Conservation (phyloP, 179 eudicot genomes). For the Pouteria campechiana region DNA sequence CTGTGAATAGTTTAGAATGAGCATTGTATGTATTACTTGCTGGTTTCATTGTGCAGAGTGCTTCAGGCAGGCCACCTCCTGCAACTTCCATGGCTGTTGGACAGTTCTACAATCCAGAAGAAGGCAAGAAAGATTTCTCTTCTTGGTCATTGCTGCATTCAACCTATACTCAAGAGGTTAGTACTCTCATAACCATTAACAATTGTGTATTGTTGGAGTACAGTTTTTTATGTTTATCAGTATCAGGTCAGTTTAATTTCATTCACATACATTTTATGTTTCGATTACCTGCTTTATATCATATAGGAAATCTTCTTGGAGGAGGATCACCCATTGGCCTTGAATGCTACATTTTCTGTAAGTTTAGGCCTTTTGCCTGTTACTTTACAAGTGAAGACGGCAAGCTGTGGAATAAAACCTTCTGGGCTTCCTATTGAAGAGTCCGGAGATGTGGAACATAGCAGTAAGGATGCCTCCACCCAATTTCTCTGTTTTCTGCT, state of each 20-base stretch:
- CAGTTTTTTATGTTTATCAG: too few relatives aligned
- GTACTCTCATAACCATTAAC: constrained; percentile 7
- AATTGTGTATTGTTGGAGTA: too few relatives aligned
- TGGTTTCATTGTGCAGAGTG: constrained; percentile 50
- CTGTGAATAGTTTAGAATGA: too few relatives aligned
- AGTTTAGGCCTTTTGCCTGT: constrained; percentile 90
- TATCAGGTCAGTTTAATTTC: too few relatives aligned
- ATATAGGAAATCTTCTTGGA: constrained; percentile 51
- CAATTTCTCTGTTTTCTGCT: neutral
- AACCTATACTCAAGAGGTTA: constrained; percentile 45
- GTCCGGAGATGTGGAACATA: constrained; percentile 54
- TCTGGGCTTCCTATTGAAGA: constrained; percentile 60
- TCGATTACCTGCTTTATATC: constrained; percentile 7
- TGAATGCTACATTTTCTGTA: constrained; percentile 55
- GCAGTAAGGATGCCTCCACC: constrained; percentile 40
- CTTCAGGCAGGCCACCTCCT: constrained; percentile 98
- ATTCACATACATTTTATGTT: too few relatives aligned
- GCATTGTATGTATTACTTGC: constrained; percentile 3
- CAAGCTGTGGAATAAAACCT: constrained; percentile 85
- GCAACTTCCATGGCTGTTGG: constrained; percentile 99
- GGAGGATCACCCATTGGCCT: constrained; percentile 91
- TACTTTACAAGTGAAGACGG: constrained; percentile 48
- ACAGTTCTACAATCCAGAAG: constrained; percentile 70
- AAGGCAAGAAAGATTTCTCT: constrained; percentile 41
- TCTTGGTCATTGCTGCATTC: constrained; percentile 49